Evolutionary conservation across 2,329 filamentous ascomycete species (phyloP).

Genomic region (Cordyceps farinosa): DNA sequence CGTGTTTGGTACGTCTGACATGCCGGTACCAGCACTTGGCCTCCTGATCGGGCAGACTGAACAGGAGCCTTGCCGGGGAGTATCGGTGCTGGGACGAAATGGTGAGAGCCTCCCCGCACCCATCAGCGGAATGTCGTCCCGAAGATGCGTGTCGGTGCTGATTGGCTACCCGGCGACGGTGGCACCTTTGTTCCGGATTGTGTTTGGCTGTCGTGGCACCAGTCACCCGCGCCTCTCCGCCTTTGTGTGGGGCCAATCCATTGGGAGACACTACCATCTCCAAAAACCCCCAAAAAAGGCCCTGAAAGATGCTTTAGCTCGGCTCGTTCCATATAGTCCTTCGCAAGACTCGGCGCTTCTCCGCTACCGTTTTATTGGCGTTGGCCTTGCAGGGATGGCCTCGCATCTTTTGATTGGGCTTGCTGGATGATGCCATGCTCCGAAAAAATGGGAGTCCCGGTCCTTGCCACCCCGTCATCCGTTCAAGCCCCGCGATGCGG

Average conservation of each 20-base stretch:
- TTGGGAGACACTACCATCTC: neutral
- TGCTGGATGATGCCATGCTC: neutral
- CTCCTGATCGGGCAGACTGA: neutral
- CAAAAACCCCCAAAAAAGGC: neutral
- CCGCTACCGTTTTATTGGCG: neutral
- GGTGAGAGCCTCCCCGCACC: neutral
- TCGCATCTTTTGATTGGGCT: neutral
- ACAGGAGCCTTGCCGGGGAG: neutral
- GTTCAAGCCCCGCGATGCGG: slow-evolving; percentile 1
- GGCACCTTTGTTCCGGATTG: neutral
- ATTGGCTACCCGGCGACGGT: slow-evolving; percentile 2
- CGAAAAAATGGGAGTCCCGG: neutral
- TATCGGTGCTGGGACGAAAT: neutral
- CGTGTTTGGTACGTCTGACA: neutral
- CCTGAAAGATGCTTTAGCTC: neutral
- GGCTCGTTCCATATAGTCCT: neutral
- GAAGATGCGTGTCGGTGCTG: slow-evolving; percentile 1
- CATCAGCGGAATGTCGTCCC: slow-evolving; percentile 15
- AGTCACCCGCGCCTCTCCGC: neutral
- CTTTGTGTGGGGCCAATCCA: neutral
- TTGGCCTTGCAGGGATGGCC: neutral
- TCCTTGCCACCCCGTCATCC: neutral
- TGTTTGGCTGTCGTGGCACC: neutral
- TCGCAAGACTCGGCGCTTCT: neutral
- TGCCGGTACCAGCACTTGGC: neutral